phyloP scores from a whole-genome alignment of 1,139 yeast genomes.

The Hemisphaericaspora xylanilytica region DNA sequence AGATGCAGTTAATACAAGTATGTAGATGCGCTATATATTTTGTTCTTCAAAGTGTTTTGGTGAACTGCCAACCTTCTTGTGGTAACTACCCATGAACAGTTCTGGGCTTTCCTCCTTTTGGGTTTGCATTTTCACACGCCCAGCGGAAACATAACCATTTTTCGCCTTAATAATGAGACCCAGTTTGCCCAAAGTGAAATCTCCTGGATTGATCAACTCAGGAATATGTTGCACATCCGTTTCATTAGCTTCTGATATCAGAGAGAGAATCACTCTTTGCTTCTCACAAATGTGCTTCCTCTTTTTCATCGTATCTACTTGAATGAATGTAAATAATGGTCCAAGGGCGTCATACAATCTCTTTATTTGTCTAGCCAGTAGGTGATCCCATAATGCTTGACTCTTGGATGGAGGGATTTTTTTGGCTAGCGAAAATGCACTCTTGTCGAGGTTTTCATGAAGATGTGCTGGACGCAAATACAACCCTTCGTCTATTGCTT shows the following conservation, averaged over 20 bases:
- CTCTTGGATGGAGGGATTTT: constrained; percentile 46
- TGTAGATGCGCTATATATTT: background rate
- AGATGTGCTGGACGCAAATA: constrained; percentile 10
- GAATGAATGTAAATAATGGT: constrained; percentile 49
- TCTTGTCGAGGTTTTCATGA: constrained; percentile 6
- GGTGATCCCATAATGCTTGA: constrained; percentile 45
- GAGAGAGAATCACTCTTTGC: constrained; percentile 50
- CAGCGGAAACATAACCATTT: constrained; percentile 40
- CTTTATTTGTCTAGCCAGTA: constrained; percentile 38
- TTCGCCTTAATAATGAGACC: constrained; percentile 39
- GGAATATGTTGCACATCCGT: background rate
- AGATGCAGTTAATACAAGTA: too few relatives aligned
- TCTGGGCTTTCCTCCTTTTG: constrained; percentile 44
- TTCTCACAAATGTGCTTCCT: constrained; percentile 23
- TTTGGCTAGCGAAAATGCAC: constrained; percentile 52
- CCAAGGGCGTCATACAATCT: constrained; percentile 59
- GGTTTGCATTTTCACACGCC: constrained; percentile 52
- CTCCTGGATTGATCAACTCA: constrained; percentile 33
- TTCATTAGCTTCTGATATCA: constrained; percentile 18
- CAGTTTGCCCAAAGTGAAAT: constrained; percentile 29
- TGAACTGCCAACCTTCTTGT: constrained; percentile 12
- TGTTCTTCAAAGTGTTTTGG: constrained; percentile 13
- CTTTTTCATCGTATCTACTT: constrained; percentile 28
- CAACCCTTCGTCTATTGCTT: constrained; percentile 37
- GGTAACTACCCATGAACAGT: constrained; percentile 10